These are phyloP conservation scores for Paramecium pentaurelia DNA, from an alignment of 73 alveolate genomes.

Conservation along the genomic window DNA sequence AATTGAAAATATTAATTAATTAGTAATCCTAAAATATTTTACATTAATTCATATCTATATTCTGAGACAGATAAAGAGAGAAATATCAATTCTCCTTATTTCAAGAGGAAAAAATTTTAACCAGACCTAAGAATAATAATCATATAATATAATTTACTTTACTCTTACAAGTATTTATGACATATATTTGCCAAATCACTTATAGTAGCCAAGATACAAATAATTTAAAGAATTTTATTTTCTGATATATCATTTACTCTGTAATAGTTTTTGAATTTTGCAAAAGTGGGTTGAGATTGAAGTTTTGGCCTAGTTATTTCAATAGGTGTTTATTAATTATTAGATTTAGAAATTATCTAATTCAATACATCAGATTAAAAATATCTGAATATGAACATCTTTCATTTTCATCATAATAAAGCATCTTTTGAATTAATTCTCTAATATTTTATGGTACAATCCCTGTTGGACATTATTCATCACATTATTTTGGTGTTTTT, in stretches of 20 bases:
- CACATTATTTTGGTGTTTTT: not conserved
- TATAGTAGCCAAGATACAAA: not conserved
- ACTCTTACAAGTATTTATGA: not conserved
- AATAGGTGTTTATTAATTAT: not conserved
- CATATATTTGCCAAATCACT: not conserved
- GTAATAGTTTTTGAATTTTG: not conserved
- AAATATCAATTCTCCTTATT: not conserved
- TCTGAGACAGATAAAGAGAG: not conserved
- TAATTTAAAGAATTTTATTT: not conserved
- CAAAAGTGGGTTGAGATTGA: not conserved
- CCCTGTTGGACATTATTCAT: not conserved
- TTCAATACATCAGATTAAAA: not conserved
- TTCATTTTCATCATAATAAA: not conserved
- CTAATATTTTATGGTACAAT: conserved; percentile 1
- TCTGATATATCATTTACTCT: not conserved
- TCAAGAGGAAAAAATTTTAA: not conserved
- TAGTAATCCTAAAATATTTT: not conserved
- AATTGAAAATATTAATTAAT: not conserved
- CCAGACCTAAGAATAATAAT: not conserved
- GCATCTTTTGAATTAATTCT: not conserved
- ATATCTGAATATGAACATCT: not conserved
- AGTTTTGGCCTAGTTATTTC: not conserved
- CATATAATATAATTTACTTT: not conserved
- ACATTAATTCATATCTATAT: not conserved
- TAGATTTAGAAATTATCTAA: not conserved